phyloP scores from a whole-genome alignment of 2,329 filamentous ascomycete species.

The Fusarium udum region DNA sequence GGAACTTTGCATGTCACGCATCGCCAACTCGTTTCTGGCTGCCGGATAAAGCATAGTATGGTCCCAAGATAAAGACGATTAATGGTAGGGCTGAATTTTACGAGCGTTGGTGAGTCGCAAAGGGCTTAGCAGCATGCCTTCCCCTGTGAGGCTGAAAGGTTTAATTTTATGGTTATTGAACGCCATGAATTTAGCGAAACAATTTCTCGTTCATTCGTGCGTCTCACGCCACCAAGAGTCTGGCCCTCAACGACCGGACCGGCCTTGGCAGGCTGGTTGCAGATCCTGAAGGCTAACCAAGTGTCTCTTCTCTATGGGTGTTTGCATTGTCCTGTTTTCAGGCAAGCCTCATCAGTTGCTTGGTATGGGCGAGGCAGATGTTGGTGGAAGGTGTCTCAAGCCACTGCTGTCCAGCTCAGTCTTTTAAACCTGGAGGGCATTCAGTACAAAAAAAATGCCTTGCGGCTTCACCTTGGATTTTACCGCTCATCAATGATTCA shows the following conservation, averaged over 20 bases:
- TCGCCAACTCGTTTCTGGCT: neutral
- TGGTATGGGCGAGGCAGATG: neutral
- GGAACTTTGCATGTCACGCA: neutral
- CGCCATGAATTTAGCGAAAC: neutral
- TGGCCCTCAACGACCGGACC: neutral
- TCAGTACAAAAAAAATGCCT: neutral
- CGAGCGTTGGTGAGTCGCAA: neutral
- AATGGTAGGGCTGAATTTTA: neutral
- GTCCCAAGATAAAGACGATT: neutral
- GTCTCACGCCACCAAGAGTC: neutral
- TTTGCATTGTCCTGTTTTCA: neutral
- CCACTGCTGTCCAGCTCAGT: neutral
- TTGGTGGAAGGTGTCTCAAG: neutral
- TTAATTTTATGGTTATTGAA: conserved; percentile 17
- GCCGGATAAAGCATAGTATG: neutral
- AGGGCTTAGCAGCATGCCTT: neutral
- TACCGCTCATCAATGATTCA: accelerated
- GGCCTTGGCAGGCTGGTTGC: neutral
- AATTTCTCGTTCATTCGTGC: neutral
- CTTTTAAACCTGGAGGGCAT: accelerated
- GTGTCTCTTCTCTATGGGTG: no score
- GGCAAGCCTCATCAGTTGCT: neutral
- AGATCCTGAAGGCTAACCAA: neutral
- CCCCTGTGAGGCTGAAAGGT: neutral
- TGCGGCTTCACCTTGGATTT: neutral